Base-by-base conservation (phyloP, 2,329 filamentous ascomycete genomes). In the Scytalidium sp. region DNA sequence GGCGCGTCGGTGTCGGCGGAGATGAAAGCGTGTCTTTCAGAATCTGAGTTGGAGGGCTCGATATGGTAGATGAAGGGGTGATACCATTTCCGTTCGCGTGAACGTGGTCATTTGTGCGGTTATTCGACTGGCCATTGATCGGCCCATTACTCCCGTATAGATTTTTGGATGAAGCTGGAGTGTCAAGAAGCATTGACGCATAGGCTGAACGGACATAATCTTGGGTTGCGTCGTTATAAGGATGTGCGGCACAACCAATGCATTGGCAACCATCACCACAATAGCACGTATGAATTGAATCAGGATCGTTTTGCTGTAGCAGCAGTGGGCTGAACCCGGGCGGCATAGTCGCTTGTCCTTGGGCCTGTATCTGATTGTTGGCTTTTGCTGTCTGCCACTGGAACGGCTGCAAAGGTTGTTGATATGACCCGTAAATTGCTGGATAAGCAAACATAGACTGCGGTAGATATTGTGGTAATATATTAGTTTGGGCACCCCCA, bases 211-310 rank as follows among this genome's bases (percentile, higher is more conserved):
- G 70, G 3, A 84, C 72, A 50, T 75, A 72, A 43, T 75, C 67
- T 70, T 73, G 76, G 45, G 80, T 87, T 19, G 83, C 79, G 7
- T 80, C 74, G 56, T 88, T 88, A 60, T 83, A 85, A 11, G 85
- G 83, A 62, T 88, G 84, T 2, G 80, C 80, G 4, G 82, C 75
- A 61, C 85, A 89, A 10, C 84, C 85, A 29, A 88, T 70, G 60
- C 85, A 89, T 56, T 83, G 76, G 56, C 85, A 89, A 22, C 71
- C 71, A 47, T 84, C 79, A 19, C 85, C 85, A 60, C 85, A 89
- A 43, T 73, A 72, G 58, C 85, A 89, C 20, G 73, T 70, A 54
- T 79, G 74, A 13, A 63, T 25, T 0, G 59, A 62, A 19, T 64
- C 53, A 2, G 56, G 41, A 17, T 22, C 53, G 56, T 58, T 47